Conservation (phyloP, 23 red algal species). For the Gracilariopsis chorda region DNA sequence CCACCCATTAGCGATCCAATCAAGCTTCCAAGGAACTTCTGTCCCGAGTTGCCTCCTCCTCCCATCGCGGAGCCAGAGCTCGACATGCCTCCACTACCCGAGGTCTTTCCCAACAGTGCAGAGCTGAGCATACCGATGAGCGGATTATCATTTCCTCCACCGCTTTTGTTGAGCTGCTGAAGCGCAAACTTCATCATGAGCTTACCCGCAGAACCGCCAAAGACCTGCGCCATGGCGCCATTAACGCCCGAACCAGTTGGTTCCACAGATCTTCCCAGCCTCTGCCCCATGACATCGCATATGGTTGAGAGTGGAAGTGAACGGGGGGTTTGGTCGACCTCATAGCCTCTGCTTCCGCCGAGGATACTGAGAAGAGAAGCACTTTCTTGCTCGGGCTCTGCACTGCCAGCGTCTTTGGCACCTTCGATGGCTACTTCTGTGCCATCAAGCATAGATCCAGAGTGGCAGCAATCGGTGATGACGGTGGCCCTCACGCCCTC, state of each 20-base stretch:
- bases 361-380: slow-evolving; percentile 24
- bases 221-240: slow-evolving; percentile 60
- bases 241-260: slow-evolving; percentile 61
- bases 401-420: slow-evolving; percentile 46
- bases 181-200: slow-evolving; percentile 75
- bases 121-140: slow-evolving; percentile 31
- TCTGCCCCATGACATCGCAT: slow-evolving; percentile 38
- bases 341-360: slow-evolving; percentile 17
- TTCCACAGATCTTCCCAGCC: slow-evolving; percentile 40
- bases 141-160: slow-evolving; percentile 19
- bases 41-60: too few relatives aligned
- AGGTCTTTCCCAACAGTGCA: background rate
- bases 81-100: slow-evolving; percentile 13
- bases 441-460: slow-evolving; percentile 79
- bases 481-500: slow-evolving; percentile 59
- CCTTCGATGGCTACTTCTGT: slow-evolving; percentile 71
- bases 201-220: slow-evolving; percentile 68
- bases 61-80: background rate
- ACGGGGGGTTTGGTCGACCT: slow-evolving; percentile 27
- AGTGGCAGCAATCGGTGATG: slow-evolving; percentile 85
- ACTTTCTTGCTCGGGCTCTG: slow-evolving; percentile 26
- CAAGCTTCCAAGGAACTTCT: background rate
- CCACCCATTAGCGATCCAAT: slow-evolving; percentile 12
- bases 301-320: slow-evolving; percentile 61
- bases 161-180: slow-evolving; percentile 16